Percentiles rank a stretch among this genome's conserved stretches.
phyloP scores from a whole-genome alignment of 139 green algal species.

The Chlorella sp. region DNA sequence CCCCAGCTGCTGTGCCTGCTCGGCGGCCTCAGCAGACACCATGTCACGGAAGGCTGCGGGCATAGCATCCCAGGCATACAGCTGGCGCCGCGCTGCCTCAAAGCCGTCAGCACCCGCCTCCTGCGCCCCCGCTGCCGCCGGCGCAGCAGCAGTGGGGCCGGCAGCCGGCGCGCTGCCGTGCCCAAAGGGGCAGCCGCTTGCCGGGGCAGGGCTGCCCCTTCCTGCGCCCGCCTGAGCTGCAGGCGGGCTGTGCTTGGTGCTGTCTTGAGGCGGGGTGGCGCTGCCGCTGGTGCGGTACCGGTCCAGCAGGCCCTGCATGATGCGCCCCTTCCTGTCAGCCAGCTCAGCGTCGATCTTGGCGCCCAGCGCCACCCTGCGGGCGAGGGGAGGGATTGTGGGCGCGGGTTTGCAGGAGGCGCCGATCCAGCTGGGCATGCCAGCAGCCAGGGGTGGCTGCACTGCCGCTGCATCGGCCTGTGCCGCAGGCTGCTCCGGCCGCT shows the following conservation, averaged over 20 bases:
- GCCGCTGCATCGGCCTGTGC: too few species aligned
- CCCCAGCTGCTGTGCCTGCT: conserved; percentile 1
- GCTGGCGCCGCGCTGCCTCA: conserved; percentile 11
- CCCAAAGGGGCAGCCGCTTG: not conserved
- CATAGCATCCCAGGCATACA: conserved; percentile 31
- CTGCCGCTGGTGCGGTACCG: not conserved
- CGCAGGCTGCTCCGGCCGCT: too few species aligned
- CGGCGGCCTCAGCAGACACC: not conserved
- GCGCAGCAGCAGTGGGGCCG: not conserved
- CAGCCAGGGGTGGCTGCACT: too few species aligned
- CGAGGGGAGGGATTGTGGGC: not conserved
- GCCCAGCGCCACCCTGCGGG: conserved; percentile 2
- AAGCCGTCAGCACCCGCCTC: not conserved
- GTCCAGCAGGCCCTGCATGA: conserved; percentile 28
- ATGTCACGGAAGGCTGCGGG: not conserved
- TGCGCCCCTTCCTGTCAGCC: conserved; percentile 39
- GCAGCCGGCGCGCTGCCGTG: not conserved
- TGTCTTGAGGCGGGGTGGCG: not conserved
- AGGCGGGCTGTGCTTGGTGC: too few species aligned
- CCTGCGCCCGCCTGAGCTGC: not conserved
- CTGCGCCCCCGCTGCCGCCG: not conserved
- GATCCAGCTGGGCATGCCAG: too few species aligned
- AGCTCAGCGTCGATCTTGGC: conserved; percentile 38
- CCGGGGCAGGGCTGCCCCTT: not conserved
- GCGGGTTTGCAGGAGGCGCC: too few species aligned